Evolutionary conservation across 2,329 filamentous ascomycete genomes (phyloP), one percentile per base, ranked within the genome.

Genomic region (Microcyclospora tardicrescens): DNA sequence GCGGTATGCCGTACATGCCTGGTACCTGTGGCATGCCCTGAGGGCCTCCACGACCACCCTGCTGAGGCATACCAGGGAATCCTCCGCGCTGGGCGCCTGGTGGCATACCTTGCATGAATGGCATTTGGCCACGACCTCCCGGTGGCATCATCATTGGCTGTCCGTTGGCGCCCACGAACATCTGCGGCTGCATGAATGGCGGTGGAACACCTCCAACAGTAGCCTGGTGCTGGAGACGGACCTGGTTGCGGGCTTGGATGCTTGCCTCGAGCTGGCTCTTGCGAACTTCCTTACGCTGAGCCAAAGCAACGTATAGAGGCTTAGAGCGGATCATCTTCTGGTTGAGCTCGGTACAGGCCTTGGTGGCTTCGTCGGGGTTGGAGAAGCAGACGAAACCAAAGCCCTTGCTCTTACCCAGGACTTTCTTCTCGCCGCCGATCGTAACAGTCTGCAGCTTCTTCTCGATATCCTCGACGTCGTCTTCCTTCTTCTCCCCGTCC

Each of bases 321-420:
- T 98, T 98, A 69, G 76, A 77, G 64, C 87, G 82, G 53, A 96
- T 74, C 91, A 98, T 98, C 66, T 91, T 86, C 74, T 96, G 89
- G 74, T 98, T 98, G 85, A 96, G 95, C 67, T 98, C 91, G 44
- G 87, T 86, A 49, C 98, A 89, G 49, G 91, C 91, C 78, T 96
- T 96, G 69, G 89, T 95, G 50, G 91, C 91, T 64, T 98, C 91
- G 57, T 98, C 91, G 44, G 91, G 87, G 74, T 93, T 96, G 76
- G 84, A 91, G 73, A 98, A 98, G 82, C 91, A 98, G 60, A 98
- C 91, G 65, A 98, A 98, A 56, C 91, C 91, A 63, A 98, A 98
- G 63, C 91, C 91, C 75, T 96, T 98, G 81, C 86, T 94, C 83
- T 96, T 96, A 63, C 91, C 91, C 44, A 93, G 74, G 37, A 69